Evolutionary conservation across 768 basidiomycete genomes (phyloP).

Genomic region (Trametes sanguinea): DNA sequence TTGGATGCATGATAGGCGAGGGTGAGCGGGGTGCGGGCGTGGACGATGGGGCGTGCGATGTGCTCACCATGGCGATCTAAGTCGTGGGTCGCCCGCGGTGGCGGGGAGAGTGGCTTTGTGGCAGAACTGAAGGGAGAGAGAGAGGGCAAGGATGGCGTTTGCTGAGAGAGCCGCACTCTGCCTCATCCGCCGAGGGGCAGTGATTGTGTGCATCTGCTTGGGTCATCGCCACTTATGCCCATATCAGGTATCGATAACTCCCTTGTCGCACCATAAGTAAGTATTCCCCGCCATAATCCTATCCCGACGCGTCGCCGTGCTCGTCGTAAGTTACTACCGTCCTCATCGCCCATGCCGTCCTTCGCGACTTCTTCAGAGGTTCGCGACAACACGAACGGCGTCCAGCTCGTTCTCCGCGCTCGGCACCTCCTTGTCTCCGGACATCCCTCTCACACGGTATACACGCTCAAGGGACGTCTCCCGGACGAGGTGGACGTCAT

Average conservation of each 20-base stretch:
- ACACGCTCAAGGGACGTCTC: conserved; percentile 37
- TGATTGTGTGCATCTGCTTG: conserved; percentile 34
- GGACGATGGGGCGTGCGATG: neutral
- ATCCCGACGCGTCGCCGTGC: neutral
- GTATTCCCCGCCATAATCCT: neutral
- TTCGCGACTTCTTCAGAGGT: conserved; percentile 34
- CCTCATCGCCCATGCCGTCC: conserved; percentile 25
- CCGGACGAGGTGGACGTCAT: conserved; percentile 49
- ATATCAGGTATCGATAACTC: conserved; percentile 17
- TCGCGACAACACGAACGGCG: conserved; percentile 46
- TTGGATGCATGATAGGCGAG: conserved; percentile 10
- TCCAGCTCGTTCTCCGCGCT: conserved; percentile 47
- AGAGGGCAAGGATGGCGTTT: conserved; percentile 14
- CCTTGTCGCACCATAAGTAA: conserved; percentile 14
- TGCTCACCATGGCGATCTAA: conserved; percentile 29
- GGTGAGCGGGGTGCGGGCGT: neutral
- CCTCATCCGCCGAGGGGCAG: conserved; percentile 20
- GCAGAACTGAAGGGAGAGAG: conserved; percentile 11
- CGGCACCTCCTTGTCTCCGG: conserved; percentile 45
- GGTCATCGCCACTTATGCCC: conserved; percentile 22
- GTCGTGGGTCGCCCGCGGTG: conserved; percentile 20
- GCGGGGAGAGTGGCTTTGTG: conserved; percentile 17
- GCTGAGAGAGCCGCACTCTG: conserved; percentile 8
- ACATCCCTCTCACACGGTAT: conserved; percentile 33
- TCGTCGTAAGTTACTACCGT: neutral